phyloP scores from a whole-genome alignment of 345 rosid species.

The Citrus hindsii region DNA sequence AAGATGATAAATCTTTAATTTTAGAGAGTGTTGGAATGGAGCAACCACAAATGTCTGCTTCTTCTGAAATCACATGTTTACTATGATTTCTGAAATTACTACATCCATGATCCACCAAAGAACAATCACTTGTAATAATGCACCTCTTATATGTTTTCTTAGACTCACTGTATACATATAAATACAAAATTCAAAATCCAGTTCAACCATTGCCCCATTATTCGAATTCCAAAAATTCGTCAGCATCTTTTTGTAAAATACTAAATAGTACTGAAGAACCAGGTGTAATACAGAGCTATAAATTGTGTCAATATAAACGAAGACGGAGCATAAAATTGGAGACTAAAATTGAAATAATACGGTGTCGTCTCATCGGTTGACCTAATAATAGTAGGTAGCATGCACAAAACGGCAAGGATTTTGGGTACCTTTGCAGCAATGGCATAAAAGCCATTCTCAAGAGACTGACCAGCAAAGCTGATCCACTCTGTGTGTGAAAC shows the following conservation, averaged over 20 bases:
- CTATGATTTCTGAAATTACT: neutral
- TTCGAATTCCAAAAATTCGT: too few relatives aligned
- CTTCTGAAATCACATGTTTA: neutral
- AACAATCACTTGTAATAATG: neutral
- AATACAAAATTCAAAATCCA: neutral
- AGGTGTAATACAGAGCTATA: neutral
- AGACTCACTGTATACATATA: neutral
- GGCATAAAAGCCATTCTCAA: conserved; percentile 50
- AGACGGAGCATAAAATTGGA: too few relatives aligned
- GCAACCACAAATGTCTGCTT: neutral
- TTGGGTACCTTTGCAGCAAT: conserved; percentile 51
- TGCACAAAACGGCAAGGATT: neutral
- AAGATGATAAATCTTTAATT: too few relatives aligned
- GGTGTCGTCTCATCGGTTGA: neutral
- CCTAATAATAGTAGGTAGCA: neutral
- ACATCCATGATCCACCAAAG: neutral
- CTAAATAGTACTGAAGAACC: neutral
- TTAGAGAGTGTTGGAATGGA: too few relatives aligned
- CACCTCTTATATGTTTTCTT: neutral
- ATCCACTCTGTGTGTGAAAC: conserved; percentile 67
- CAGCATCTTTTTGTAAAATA: neutral
- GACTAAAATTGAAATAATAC: neutral
- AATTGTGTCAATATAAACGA: too few relatives aligned
- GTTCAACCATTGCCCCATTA: neutral
- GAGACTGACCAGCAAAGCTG: conserved; percentile 52